phyloP scores from a whole-genome alignment of 2,329 filamentous ascomycete genomes.

The Pestalotiopsis sp. region DNA sequence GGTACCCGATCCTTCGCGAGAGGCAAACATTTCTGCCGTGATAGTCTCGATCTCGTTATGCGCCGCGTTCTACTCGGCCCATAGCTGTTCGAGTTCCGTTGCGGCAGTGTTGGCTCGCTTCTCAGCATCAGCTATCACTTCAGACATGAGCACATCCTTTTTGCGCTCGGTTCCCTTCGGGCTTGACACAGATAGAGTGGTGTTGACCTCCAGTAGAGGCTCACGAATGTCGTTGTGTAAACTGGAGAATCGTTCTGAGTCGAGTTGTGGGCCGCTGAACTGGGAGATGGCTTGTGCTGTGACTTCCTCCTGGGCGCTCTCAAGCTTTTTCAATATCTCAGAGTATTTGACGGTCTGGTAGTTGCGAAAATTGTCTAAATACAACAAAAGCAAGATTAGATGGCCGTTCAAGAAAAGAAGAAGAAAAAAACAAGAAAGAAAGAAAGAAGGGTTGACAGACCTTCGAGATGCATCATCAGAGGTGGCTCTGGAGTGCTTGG shows the following conservation, averaged over 20 bases:
- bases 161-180: constrained; percentile 17
- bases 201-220: constrained; percentile 19
- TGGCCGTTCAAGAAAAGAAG: neutral
- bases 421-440: neutral
- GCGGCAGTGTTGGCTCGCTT: constrained; percentile 12
- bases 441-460: neutral
- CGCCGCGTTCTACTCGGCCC: constrained; percentile 23
- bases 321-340: constrained; percentile 19
- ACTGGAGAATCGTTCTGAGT: constrained; percentile 14
- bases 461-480: neutral
- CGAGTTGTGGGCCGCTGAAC: constrained; percentile 19
- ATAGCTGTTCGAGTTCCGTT: constrained; percentile 22
- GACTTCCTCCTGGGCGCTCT: constrained; percentile 18
- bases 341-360: constrained; percentile 27
- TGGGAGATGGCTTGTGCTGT: constrained; percentile 13
- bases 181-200: constrained; percentile 21
- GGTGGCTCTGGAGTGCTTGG: neutral
- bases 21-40: constrained; percentile 8
- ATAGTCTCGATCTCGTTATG: constrained; percentile 25
- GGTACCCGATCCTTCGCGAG: constrained; percentile 2
- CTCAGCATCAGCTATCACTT: constrained; percentile 4
- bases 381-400: neutral
- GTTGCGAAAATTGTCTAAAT: constrained; percentile 23
- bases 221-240: constrained; percentile 16
- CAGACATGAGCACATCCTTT: constrained; percentile 9